A percentile compares a stretch with the other conserved stretches of the same genome.
Evolutionary conservation across 2,329 filamentous ascomycete species (phyloP).

Genomic region (Cryphonectria japonica): DNA sequence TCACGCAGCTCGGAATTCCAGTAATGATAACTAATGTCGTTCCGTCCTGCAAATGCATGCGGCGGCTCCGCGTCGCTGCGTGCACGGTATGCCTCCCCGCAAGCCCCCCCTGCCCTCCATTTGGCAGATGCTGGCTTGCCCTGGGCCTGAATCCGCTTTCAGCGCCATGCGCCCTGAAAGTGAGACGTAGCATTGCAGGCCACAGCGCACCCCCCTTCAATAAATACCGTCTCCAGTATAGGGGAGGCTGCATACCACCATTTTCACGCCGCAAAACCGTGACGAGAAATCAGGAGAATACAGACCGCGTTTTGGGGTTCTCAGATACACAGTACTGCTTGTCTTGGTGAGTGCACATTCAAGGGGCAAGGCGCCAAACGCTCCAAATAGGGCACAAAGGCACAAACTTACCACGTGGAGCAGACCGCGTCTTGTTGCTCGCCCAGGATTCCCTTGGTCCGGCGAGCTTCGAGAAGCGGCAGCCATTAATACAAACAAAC

Average conservation of each 20-base stretch:
- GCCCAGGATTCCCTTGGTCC: not conserved
- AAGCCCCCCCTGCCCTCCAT: not conserved
- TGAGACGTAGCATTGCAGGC: constrained; percentile 15
- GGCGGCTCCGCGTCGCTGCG: constrained; percentile 6
- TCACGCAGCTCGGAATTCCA: not conserved
- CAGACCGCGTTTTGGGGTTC: not conserved
- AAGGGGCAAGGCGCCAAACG: not conserved
- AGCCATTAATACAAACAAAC: no score
- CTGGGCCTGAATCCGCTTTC: constrained; percentile 1
- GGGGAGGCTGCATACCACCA: not conserved
- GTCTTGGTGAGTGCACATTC: not conserved
- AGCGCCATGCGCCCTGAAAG: not conserved
- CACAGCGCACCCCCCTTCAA: not conserved
- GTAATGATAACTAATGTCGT: not conserved
- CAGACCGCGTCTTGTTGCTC: not conserved
- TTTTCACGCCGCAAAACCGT: not conserved
- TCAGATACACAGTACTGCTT: not conserved
- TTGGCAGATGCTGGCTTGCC: not conserved
- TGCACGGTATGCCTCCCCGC: not conserved
- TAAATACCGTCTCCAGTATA: not conserved
- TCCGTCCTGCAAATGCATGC: not conserved
- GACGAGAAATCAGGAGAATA: not conserved
- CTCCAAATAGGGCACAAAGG: not conserved
- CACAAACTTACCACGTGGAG: not conserved
- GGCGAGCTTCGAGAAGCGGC: not conserved